Evolutionary conservation across 2,329 filamentous ascomycete genomes (phyloP).

Genomic region (Corinectria fuckeliana): DNA sequence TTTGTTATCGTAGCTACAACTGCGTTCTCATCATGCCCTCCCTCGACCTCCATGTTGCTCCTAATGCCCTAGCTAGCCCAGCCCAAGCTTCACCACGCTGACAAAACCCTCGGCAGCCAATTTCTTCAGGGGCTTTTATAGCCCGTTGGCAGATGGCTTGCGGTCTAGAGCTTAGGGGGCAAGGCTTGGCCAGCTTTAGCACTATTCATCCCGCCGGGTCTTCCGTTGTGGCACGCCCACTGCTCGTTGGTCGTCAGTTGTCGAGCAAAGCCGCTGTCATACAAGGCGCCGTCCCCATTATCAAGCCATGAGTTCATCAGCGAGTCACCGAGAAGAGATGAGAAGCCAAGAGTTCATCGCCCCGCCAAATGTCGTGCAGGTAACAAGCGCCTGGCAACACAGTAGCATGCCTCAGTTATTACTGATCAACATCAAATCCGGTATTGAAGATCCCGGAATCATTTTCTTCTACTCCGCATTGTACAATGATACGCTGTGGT

Average conservation of each 20-base stretch:
- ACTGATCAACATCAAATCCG: conserved; percentile 11
- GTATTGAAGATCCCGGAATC: not conserved
- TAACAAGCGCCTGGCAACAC: not conserved
- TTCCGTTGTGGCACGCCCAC: conserved; percentile 20
- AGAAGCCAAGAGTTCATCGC: conserved; percentile 4
- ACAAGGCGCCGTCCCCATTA: conserved; percentile 3
- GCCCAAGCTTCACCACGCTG: not conserved
- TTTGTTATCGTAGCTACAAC: not conserved
- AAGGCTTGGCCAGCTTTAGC: conserved; percentile 23
- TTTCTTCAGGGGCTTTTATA: conserved; percentile 23
- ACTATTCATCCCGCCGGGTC: conserved; percentile 17
- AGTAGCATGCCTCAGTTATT: not conserved
- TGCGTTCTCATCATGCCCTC: too few species aligned
- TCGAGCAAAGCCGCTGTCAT: too few species aligned
- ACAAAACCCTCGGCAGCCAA: conserved; percentile 9
- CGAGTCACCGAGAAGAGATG: not conserved
- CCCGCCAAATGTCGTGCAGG: conserved; percentile 29
- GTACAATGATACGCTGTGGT: not conserved
- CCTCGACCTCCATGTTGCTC: not conserved
- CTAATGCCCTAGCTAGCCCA: not conserved
- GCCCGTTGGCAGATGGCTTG: conserved; percentile 24
- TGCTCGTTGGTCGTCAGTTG: not conserved
- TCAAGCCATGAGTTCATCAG: not conserved
- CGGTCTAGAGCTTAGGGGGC: conserved; percentile 14
- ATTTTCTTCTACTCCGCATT: not conserved